Evolutionary conservation across 495 filamentous ascomycete species (phyloP).

Genomic region (Letharia lupina): DNA sequence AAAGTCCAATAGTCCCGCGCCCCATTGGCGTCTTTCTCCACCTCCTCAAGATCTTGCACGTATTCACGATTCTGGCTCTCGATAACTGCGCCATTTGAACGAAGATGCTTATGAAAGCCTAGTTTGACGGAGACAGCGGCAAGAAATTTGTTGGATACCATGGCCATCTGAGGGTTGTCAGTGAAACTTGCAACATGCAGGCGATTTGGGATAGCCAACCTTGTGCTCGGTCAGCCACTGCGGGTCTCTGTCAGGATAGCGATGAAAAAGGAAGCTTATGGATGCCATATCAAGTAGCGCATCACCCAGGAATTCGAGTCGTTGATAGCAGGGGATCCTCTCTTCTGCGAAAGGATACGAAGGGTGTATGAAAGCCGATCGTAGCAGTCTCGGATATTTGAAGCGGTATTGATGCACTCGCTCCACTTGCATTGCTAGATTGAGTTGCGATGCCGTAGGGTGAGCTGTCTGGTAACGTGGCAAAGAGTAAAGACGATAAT

Average conservation of each 20-base stretch:
- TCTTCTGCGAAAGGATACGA: conserved; percentile 67
- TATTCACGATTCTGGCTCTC: conserved; percentile 61
- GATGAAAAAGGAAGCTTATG: conserved; percentile 69
- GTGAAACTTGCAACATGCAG: not conserved
- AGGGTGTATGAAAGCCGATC: conserved; percentile 83
- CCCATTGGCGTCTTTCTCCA: conserved; percentile 44
- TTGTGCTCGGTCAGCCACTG: conserved; percentile 99
- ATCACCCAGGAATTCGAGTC: conserved; percentile 90
- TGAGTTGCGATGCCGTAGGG: conserved; percentile 51
- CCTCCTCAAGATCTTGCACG: conserved; percentile 53
- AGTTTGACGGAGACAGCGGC: conserved; percentile 71
- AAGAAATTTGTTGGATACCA: conserved; percentile 95
- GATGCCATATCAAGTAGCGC: conserved; percentile 82
- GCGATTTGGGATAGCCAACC: conserved; percentile 27
- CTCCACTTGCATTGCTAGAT: conserved; percentile 59
- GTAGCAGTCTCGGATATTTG: conserved; percentile 63
- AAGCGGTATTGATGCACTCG: conserved; percentile 71
- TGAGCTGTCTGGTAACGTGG: conserved; percentile 61
- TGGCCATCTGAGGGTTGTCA: conserved; percentile 60
- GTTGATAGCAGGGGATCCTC: conserved; percentile 78
- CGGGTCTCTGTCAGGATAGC: conserved; percentile 71
- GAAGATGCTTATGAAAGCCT: conserved; percentile 66
- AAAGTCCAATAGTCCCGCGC: conserved; percentile 71
- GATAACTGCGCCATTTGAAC: conserved; percentile 49
- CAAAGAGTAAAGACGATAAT: conserved; percentile 58